Evolutionary conservation across 805 yeast genomes (phyloP), one percentile per base, ranked within the genome.

Genomic region (Starmerella floris): DNA sequence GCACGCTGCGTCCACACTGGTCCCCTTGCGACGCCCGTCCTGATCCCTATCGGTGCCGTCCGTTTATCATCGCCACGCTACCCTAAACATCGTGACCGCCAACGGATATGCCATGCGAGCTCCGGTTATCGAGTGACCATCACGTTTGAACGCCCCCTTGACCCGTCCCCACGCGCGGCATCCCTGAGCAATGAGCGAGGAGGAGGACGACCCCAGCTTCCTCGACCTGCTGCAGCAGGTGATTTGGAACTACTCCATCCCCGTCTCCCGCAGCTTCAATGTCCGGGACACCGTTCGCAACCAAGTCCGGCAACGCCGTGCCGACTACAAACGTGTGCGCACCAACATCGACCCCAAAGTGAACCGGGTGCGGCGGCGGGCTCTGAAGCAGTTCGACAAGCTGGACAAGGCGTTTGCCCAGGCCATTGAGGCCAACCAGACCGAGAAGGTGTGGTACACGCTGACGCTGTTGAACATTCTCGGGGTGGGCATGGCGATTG

Each of bases 401-500:
- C 48, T 63, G 23, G 67, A 64, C 40, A 43, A 52, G 19, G 42
- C 43, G 13, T 34, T 56, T 39, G 36, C 47, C 21, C 17, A 45
- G 17, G 39, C 51, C 11, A 37, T 40, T 21, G 49, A 51, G 11
- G 59, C 63, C 26, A 53, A 64, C 32, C 67, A 61, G 23, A 69
- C 80, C 6, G 95, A 88, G 56, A 88, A 88, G 58, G 51, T 77
- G 21, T 84, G 84, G 57, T 91, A 84, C 58, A 77, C 95, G 0
- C 60, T 75, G 33, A 77, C 93, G 0, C 66, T 84, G 31, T 72
- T 76, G 44, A 62, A 73, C 41, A 72, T 88, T 6, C 82, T 88
- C 34, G 57, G 72, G 16, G 67, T 77, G 23, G 97, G 97, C 0
- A 69, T 76, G 44, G 59, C 84, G 4, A 74, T 87, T 50, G 96